These are phyloP conservation scores for Cryptococcus sp. DNA, from an alignment of 1,284 basidiomycete species.

Conservation along the genomic window DNA sequence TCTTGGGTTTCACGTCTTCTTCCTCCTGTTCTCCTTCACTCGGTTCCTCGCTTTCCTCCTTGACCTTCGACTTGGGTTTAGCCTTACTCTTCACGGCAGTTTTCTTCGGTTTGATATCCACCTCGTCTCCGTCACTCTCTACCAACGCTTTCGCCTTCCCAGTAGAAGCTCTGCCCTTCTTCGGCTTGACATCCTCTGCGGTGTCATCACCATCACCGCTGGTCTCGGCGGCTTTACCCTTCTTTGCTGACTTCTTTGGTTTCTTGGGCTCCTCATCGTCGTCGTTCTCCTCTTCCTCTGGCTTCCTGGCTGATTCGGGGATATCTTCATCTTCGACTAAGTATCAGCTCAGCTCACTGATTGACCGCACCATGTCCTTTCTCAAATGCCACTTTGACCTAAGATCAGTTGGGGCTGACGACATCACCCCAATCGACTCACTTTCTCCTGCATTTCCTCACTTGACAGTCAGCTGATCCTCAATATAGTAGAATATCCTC, in stretches of 20 bases:
- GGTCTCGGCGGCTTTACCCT: slow-evolving; percentile 3
- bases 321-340: slow-evolving; percentile 70
- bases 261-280: slow-evolving; percentile 10
- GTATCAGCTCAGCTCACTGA: background rate
- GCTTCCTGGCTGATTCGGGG: slow-evolving; percentile 64
- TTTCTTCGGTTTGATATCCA: slow-evolving; percentile 40
- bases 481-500: no score
- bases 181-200: slow-evolving; percentile 42
- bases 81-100: slow-evolving; percentile 1
- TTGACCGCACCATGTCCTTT: background rate
- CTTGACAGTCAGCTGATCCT: slow-evolving; percentile 10
- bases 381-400: no score
- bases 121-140: no score
- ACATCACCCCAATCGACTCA: no score
- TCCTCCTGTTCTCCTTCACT: no score
- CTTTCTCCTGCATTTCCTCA: slow-evolving; percentile 52
- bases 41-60: no score
- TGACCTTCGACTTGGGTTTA: slow-evolving; percentile 32
- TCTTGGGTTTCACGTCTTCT: slow-evolving; percentile 43
- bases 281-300: slow-evolving; percentile 22
- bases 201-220: slow-evolving; percentile 8
- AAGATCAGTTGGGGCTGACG: no score
- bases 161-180: slow-evolving; percentile 32
- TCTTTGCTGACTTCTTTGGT: slow-evolving; percentile 11
- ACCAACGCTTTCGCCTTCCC: background rate